Percentiles rank a stretch among this genome's conserved stretches.
These are phyloP conservation scores for Kluyveromyces lactis DNA, from an alignment of 805 yeast species.

Conservation along the genomic window DNA sequence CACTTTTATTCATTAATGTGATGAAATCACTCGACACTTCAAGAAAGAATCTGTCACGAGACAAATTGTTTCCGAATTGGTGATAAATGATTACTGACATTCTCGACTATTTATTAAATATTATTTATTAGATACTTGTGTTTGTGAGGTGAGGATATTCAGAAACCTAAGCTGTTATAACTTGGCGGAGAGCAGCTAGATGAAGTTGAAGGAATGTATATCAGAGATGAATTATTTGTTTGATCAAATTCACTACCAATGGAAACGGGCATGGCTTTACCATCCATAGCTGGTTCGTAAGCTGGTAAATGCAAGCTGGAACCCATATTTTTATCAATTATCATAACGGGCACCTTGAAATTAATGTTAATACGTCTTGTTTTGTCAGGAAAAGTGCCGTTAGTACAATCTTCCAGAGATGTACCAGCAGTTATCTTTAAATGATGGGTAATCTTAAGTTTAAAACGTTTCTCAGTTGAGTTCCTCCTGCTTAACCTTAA, in stretches of 20 bases:
- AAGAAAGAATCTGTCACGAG: too few relatives aligned
- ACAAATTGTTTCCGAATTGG: too few relatives aligned
- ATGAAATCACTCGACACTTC: too few relatives aligned
- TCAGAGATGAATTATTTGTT: neutral
- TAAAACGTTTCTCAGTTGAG: neutral
- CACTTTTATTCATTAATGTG: too few relatives aligned
- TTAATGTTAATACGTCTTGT: neutral
- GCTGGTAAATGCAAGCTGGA: constrained; percentile 6
- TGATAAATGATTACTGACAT: too few relatives aligned
- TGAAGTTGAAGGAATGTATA: neutral
- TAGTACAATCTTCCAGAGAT: neutral
- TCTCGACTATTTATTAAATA: too few relatives aligned
- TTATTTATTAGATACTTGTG: too few relatives aligned
- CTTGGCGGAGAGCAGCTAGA: constrained; percentile 2
- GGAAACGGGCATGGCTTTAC: neutral
- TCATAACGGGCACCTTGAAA: constrained; percentile 6
- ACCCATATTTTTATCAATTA: constrained; percentile 6
- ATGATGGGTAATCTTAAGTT: constrained; percentile 1
- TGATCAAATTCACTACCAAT: neutral
- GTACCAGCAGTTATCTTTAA: neutral
- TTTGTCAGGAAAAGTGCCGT: neutral
- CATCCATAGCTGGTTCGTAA: constrained; percentile 5
- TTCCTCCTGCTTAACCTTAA: neutral
- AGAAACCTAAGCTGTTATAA: neutral
- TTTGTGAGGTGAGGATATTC: too few relatives aligned